phyloP scores from a whole-genome alignment of 2,329 filamentous ascomycete species.

The Hymenoscyphus linearis region DNA sequence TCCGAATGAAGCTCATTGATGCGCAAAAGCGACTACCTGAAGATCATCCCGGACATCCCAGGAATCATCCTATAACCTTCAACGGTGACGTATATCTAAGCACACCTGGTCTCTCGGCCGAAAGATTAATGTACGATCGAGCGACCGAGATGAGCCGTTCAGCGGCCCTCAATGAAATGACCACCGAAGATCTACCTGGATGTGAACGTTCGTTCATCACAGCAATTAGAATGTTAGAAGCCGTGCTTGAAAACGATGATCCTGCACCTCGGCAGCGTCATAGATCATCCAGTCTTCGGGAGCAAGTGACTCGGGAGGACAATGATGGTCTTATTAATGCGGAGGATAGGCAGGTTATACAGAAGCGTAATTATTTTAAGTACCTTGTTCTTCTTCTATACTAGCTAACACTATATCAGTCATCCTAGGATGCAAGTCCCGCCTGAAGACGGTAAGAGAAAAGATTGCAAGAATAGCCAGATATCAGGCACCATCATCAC shows the following conservation, averaged over 20 bases:
- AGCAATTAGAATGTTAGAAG: constrained; percentile 90
- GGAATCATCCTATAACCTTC: constrained; percentile 65
- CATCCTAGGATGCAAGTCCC: constrained; percentile 56
- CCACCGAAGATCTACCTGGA: constrained; percentile 78
- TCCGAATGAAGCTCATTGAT: constrained; percentile 81
- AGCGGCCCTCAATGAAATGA: constrained; percentile 92
- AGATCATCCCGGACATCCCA: constrained; percentile 82
- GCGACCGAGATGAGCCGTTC: constrained; percentile 94
- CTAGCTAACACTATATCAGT: constrained; percentile 40
- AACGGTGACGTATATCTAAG: constrained; percentile 74
- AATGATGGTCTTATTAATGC: constrained; percentile 49
- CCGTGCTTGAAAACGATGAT: constrained; percentile 81
- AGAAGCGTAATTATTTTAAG: constrained; percentile 55
- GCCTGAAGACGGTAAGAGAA: constrained; percentile 51
- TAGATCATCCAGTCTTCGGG: constrained; percentile 36
- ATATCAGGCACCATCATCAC: constrained; percentile 28
- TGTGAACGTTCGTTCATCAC: constrained; percentile 93
- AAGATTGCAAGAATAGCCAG: constrained; percentile 58
- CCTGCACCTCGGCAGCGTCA: constrained; percentile 42
- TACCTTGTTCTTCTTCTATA: not conserved
- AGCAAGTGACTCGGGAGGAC: constrained; percentile 38
- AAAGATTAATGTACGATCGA: constrained; percentile 97
- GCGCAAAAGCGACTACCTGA: constrained; percentile 78
- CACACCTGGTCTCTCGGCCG: constrained; percentile 75
- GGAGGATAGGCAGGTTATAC: constrained; percentile 68